These are phyloP conservation scores for Stylosanthes scabra DNA, from an alignment of 331 rosid genomes.

Conservation along the genomic window DNA sequence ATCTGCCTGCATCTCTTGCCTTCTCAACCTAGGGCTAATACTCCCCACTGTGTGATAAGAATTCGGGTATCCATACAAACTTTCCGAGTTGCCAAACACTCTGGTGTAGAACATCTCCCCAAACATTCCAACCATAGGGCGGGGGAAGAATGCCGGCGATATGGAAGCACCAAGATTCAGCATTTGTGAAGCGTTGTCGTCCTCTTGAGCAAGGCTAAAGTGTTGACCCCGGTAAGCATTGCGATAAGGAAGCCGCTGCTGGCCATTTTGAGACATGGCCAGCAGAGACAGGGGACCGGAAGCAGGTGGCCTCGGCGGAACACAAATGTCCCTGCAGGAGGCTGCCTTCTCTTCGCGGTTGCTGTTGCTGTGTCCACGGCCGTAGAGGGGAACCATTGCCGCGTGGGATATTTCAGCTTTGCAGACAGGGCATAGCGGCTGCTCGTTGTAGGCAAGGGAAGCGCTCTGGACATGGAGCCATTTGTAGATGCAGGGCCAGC, in stretches of 20 bases:
- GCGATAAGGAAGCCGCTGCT: constrained; percentile 75
- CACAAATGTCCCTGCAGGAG: constrained; percentile 33
- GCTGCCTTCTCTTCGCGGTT: constrained; percentile 46
- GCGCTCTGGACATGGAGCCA: constrained; percentile 91
- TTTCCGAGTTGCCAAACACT: constrained; percentile 69
- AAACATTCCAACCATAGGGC: constrained; percentile 65
- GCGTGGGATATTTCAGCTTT: constrained; percentile 79
- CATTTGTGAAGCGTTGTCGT: constrained; percentile 46
- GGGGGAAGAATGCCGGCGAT: constrained; percentile 57
- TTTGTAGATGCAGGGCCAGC: constrained; percentile 97
- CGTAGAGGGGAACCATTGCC: constrained; percentile 86
- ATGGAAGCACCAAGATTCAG: constrained; percentile 47
- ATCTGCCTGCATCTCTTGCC: constrained; percentile 82
- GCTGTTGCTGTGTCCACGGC: constrained; percentile 52
- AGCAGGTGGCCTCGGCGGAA: constrained; percentile 91
- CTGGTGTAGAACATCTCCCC: constrained; percentile 70
- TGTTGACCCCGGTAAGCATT: constrained; percentile 76
- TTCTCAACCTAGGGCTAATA: constrained; percentile 67
- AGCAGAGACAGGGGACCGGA: constrained; percentile 47
- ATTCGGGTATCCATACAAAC: constrained; percentile 55
- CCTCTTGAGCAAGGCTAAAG: constrained; percentile 49
- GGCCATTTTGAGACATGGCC: constrained; percentile 51
- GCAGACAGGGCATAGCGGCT: constrained; percentile 95
- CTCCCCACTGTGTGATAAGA: constrained; percentile 56
- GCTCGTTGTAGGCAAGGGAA: constrained; percentile 73